These are phyloP conservation scores for Mrakia gelida DNA, from an alignment of 768 basidiomycete species.

Conservation along the genomic window DNA sequence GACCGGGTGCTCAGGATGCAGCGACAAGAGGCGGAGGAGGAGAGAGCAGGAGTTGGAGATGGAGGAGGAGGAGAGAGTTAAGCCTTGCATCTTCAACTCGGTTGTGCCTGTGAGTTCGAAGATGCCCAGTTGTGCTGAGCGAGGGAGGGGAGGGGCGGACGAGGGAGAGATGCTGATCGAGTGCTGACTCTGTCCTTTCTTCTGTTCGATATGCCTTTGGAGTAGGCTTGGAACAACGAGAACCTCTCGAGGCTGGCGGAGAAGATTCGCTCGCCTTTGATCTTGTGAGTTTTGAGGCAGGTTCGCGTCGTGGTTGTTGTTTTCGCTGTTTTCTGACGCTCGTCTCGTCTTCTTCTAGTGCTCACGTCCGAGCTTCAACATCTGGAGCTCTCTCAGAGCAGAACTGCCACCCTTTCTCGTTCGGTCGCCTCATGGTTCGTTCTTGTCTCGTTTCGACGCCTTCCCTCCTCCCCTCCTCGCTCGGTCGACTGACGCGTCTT, in stretches of 20 bases:
- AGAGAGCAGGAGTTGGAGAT: conserved; percentile 6
- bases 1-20: not conserved
- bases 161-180: not conserved
- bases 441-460: conserved; percentile 29
- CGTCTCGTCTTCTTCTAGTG: conserved; percentile 46
- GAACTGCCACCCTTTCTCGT: conserved; percentile 75
- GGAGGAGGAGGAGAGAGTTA: conserved; percentile 16
- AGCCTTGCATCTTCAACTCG: conserved; percentile 30
- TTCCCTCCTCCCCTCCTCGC: not conserved
- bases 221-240: conserved; percentile 90
- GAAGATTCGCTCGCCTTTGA: conserved; percentile 91
- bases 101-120: conserved; percentile 24
- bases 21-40: conserved; percentile 9
- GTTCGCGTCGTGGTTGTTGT: not conserved
- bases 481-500: conserved; percentile 17
- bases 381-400: conserved; percentile 73
- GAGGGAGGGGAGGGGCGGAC: not conserved
- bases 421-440: conserved; percentile 83
- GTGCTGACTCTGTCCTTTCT: not conserved
- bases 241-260: conserved; percentile 91
- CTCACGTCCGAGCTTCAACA: conserved; percentile 89
- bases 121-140: too few relatives aligned
- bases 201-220: not conserved
- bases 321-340: conserved; percentile 1
- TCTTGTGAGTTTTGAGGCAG: conserved; percentile 61